phyloP scores from a whole-genome alignment of 352 stramenopile genomes.

The Globisporangium polare region DNA sequence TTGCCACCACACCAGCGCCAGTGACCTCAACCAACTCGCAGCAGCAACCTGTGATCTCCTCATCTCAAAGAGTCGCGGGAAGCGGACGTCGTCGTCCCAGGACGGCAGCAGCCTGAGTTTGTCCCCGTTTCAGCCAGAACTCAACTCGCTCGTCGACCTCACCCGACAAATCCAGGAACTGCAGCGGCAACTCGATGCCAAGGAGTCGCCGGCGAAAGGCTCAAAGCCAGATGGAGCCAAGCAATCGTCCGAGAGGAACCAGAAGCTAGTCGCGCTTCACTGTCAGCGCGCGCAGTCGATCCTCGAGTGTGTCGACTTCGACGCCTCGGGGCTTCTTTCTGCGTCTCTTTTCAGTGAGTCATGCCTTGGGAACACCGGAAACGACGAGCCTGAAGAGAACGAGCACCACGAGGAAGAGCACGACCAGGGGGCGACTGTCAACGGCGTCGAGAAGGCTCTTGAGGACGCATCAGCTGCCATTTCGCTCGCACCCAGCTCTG shows the following conservation, averaged over 20 bases:
- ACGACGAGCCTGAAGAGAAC: constrained; percentile 10
- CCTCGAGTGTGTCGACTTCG: constrained; percentile 37
- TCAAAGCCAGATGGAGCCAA: not conserved
- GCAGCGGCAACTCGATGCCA: not conserved
- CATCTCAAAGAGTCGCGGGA: not conserved
- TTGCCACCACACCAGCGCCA: not conserved
- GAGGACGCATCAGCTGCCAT: constrained; percentile 30
- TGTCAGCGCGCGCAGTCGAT: constrained; percentile 32
- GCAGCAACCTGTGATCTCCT: constrained; percentile 3
- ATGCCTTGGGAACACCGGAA: constrained; percentile 14
- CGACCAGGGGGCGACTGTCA: constrained; percentile 12
- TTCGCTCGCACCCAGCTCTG: not conserved
- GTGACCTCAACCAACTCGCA: constrained; percentile 10
- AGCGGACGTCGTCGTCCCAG: not conserved
- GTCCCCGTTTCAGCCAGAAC: not conserved
- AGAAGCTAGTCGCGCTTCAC: constrained; percentile 28
- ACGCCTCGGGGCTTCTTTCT: constrained; percentile 22
- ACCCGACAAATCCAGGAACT: constrained; percentile 10
- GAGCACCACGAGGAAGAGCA: constrained; percentile 1
- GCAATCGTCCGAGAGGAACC: not conserved
- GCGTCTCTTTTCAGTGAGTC: constrained; percentile 7
- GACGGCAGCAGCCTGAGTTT: not conserved
- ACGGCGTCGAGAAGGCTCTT: constrained; percentile 38
- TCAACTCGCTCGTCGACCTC: constrained; percentile 5
- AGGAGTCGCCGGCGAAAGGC: not conserved